Percentiles rank a stretch among this genome's conserved stretches.
Conservation (phyloP, 1,139 yeast genomes). For the Blastobotrys elegans region DNA sequence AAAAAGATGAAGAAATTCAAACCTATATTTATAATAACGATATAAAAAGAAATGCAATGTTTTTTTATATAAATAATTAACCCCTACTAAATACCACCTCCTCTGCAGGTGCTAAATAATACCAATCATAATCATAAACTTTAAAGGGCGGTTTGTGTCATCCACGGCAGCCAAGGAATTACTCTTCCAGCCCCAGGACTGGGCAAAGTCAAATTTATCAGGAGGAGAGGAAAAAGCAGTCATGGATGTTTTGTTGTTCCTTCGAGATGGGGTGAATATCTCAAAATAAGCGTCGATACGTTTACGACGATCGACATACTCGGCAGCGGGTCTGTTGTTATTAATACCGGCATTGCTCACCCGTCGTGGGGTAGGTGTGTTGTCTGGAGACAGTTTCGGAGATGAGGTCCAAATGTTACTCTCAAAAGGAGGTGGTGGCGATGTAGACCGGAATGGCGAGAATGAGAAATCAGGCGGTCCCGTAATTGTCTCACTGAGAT, state of each 20-base stretch:
- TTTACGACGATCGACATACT: conserved; percentile 39
- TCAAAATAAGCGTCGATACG: conserved; percentile 46
- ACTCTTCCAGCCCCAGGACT: conserved; percentile 55
- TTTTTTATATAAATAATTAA: no score
- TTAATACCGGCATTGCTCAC: neutral
- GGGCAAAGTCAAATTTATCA: conserved; percentile 46
- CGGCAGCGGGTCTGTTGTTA: conserved; percentile 7
- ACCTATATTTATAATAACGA: neutral
- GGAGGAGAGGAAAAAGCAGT: conserved; percentile 51
- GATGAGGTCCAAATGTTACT: neutral
- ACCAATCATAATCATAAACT: conserved; percentile 48
- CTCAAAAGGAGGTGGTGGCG: neutral
- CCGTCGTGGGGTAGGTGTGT: neutral
- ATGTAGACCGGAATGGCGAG: neutral
- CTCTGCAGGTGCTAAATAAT: conserved; percentile 29
- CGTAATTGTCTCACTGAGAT: neutral
- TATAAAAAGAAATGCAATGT: neutral
- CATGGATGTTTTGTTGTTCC: conserved; percentile 38
- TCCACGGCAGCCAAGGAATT: conserved; percentile 44
- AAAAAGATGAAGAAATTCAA: neutral
- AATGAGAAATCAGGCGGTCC: neutral
- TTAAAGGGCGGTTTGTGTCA: conserved; percentile 35
- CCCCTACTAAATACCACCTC: neutral
- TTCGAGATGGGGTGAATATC: conserved; percentile 48
- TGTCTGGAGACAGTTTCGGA: neutral